Evolutionary conservation across 176 grass and related monocot genomes (phyloP).

Genomic region (Avena sativa): DNA sequence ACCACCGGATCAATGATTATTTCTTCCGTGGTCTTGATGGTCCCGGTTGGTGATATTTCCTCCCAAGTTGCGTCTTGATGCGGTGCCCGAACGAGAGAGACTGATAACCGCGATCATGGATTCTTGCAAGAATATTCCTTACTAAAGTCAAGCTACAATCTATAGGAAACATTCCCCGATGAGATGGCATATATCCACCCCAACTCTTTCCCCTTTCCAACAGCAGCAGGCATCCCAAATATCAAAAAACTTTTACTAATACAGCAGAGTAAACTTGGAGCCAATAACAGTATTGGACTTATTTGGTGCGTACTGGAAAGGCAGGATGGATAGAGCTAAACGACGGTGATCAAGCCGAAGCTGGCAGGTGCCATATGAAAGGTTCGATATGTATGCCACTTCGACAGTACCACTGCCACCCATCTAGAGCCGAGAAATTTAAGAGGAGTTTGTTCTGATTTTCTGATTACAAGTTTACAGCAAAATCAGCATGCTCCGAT

Average conservation of each 20-base stretch:
- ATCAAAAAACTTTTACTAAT: conserved; percentile 11
- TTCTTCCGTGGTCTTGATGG: neutral
- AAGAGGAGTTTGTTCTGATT: neutral
- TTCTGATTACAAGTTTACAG: neutral
- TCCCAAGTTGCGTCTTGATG: conserved; percentile 23
- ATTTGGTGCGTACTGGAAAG: neutral
- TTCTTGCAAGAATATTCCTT: conserved; percentile 48
- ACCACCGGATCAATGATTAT: neutral
- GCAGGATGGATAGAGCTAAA: neutral
- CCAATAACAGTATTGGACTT: too few species aligned
- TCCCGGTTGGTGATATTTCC: conserved; percentile 23
- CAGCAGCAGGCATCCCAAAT: conserved; percentile 7
- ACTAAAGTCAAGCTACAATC: conserved; percentile 21
- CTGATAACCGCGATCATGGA: neutral
- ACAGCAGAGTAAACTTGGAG: conserved; percentile 12
- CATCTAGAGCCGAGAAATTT: neutral
- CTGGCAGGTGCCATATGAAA: neutral
- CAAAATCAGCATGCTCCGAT: neutral
- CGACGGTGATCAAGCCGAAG: neutral
- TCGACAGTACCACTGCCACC: neutral
- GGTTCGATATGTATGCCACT: neutral
- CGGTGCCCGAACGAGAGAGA: neutral
- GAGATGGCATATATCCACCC: conserved; percentile 16
- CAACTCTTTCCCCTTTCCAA: conserved; percentile 6
- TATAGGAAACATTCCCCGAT: neutral